These are phyloP conservation scores for Nicotiana obtusifolia DNA, from an alignment of 257 asterid species.

Conservation along the genomic window DNA sequence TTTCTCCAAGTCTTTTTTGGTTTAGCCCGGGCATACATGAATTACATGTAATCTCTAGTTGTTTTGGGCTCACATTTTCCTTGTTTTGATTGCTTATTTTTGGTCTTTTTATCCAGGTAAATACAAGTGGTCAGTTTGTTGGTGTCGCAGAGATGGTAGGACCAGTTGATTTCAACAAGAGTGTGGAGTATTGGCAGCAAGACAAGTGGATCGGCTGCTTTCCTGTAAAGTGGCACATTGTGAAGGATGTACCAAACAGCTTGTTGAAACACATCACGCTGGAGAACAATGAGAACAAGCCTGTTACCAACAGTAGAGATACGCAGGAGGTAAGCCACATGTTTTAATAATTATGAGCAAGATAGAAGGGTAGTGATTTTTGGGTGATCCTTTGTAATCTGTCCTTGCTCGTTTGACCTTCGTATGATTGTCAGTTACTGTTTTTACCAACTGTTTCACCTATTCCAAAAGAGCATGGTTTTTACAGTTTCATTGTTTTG, in stretches of 20 bases:
- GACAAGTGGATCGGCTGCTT: slow-evolving; percentile 86
- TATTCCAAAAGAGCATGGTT: neutral
- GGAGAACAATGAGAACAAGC: slow-evolving; percentile 68
- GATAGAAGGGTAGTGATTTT: neutral
- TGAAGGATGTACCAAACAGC: slow-evolving; percentile 75
- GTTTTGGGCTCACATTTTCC: neutral
- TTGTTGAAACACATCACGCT: slow-evolving; percentile 64
- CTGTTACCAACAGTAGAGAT: slow-evolving; percentile 78
- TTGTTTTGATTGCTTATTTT: neutral
- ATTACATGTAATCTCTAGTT: neutral
- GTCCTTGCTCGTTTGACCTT: neutral
- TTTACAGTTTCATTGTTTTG: neutral
- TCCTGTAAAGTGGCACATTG: slow-evolving; percentile 80
- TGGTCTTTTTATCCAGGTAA: slow-evolving; percentile 34
- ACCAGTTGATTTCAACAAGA: slow-evolving; percentile 65
- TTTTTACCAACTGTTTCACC: neutral
- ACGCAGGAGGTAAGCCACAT: slow-evolving; percentile 55
- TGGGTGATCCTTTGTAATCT: neutral
- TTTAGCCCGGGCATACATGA: neutral
- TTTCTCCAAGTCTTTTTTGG: neutral
- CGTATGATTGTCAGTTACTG: neutral
- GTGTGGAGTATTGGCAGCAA: slow-evolving; percentile 72
- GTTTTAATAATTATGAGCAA: neutral
- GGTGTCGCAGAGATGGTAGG: slow-evolving; percentile 82
- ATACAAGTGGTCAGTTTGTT: slow-evolving; percentile 72